Evolutionary conservation across 148 eudicot genomes (phyloP), one percentile per base, ranked within the genome.

Genomic region (Euryodendron excelsum): DNA sequence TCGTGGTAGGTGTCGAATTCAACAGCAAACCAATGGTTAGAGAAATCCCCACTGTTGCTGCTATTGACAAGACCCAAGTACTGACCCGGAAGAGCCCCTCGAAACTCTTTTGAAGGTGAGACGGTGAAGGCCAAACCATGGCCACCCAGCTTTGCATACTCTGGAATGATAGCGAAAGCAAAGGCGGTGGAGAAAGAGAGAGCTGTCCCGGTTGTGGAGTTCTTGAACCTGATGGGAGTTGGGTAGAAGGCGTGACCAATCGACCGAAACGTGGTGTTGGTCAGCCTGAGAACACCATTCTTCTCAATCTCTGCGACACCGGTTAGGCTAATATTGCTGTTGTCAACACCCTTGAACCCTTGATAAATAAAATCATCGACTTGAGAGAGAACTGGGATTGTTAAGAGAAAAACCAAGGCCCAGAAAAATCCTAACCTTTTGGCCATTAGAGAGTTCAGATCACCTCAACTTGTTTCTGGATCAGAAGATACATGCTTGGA

Each of bases 1-100:
- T 94, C 95, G 52, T 88, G 85, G 44, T 92, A 95, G 2, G 91
- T 91, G 70, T 94, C 97, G 71, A 94, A 93, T 65, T 94, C 98
- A 23, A 94, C 85, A 21, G 97, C 98, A 66, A 94, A 84, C 1
- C 92, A 39, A 73, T 91, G 94, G 77, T 94, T 89, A 0, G 95
- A 88, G 13, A 85, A 76, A 61, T 92, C 92, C 9, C 92, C 97
- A 73, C 84, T 87, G 78, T 78, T 87, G 75, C 72, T 81, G 17
- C 86, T 50, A 60, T 89, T 94, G 10, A 94, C 67, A 1, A 92
- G 79, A 0, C 98, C 98, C 33, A 94, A 78, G 75, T 86, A 94
- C 82, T 94, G 98, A 34, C 90, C 91, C 0, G 98, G 91, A 1
- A 79, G 87, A 34, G 95, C 92, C 48, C 91, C 87, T 0, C 31